Evolutionary conservation across 2,329 filamentous ascomycete genomes (phyloP).

Genomic region (Tolypocladium ovalisporum): DNA sequence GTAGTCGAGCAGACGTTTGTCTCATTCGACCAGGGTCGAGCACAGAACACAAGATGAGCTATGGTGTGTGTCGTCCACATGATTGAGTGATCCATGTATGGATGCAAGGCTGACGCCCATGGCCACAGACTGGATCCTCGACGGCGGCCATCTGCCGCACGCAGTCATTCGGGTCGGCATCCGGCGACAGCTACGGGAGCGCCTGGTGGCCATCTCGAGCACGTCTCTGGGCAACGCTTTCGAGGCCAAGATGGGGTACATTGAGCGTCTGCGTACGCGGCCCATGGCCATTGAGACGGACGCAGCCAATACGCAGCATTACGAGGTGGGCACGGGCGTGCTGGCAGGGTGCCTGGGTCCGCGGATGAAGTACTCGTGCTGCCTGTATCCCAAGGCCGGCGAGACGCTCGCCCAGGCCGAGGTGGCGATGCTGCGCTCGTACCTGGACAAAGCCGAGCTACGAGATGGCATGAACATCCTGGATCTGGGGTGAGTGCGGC

Average conservation of each 20-base stretch:
- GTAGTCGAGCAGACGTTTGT: background rate
- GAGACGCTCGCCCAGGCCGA: slow-evolving; percentile 58
- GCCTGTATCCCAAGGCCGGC: slow-evolving; percentile 50
- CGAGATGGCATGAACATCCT: slow-evolving; percentile 49
- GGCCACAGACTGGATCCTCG: slow-evolving; percentile 43
- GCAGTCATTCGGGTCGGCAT: slow-evolving; percentile 54
- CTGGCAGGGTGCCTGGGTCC: slow-evolving; percentile 51
- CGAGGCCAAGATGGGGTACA: slow-evolving; percentile 52
- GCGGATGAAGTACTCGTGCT: slow-evolving; percentile 63
- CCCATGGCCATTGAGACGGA: slow-evolving; percentile 61
- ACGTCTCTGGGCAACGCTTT: slow-evolving; percentile 41
- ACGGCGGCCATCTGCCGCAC: slow-evolving; percentile 55
- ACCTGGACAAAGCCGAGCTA: slow-evolving; percentile 49
- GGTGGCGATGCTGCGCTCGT: slow-evolving; percentile 52
- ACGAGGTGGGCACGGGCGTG: slow-evolving; percentile 59
- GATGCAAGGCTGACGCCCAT: background rate
- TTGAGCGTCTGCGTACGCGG: slow-evolving; percentile 43
- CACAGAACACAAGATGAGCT: slow-evolving; percentile 4
- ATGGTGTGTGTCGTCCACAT: slow-evolving; percentile 1
- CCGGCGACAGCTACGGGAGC: slow-evolving; percentile 51
- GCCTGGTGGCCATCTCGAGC: slow-evolving; percentile 42
- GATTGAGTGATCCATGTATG: background rate
- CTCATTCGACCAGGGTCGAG: background rate
- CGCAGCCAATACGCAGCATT: slow-evolving; percentile 58
- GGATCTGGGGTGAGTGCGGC: slow-evolving; percentile 32